Base-by-base conservation (phyloP, 768 basidiomycete genomes). In the Glaciozyma antarctica region DNA sequence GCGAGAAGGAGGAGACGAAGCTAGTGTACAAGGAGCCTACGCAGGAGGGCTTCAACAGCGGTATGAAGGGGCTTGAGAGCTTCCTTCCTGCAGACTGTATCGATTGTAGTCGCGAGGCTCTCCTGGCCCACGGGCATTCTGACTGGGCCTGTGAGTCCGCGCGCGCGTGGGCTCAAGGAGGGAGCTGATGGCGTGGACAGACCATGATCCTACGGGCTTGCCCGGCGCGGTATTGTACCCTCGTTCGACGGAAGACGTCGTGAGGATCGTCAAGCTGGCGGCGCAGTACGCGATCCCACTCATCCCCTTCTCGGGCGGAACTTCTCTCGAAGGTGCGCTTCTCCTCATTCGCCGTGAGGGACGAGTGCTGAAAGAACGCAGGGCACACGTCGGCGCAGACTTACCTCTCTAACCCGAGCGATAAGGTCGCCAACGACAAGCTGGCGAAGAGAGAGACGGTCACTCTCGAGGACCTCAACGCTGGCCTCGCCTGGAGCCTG, bases 241-340 rank as follows among this genome's bases (percentile, higher is more conserved):
- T 9, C 75, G 76, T 43, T 83, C 79, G 61, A 94, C 91, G 0
- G 84, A 85, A 61, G 91, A 95, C 73, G 89, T 95, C 3, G 85
- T 89, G 62, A 81, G 83, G 64, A 79, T 89, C 58, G 85, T 95
- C 64, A 82, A 87, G 64, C 82, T 90, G 49, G 85, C 92, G 0
- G 79, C 82, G 53, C 84, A 85, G 74, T 86, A 84, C 75, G 79
- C 79, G 55, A 79, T 94, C 43, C 91, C 92, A 4, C 81, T 94
- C 32, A 84, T 84, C 21, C 84, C 90, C 3, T 92, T 86, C 72
- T 85, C 86, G 56, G 91, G 90, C 2, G 90, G 88, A 16, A 94
- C 90, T 0, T 87, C 86, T 72, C 80, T 93, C n/a, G 91, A 94
- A 75, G 90, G 89, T 0, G 87, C 91, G 77, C 88, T 85, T 49